Evolutionary conservation across 208 protist genomes (phyloP).

Genomic region (Tritrichomonas musculus): DNA sequence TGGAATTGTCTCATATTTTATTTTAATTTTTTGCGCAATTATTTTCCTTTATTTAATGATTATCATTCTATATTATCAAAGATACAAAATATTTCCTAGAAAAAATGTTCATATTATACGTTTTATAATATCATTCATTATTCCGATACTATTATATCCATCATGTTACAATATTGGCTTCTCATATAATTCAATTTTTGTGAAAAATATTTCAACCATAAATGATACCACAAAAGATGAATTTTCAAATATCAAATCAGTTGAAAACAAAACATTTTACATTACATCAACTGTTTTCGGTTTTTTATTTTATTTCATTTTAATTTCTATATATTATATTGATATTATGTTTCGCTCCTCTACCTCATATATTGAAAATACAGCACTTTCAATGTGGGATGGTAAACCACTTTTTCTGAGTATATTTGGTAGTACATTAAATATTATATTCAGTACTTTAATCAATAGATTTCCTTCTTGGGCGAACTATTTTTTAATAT

Average conservation of each 20-base stretch:
- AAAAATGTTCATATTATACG: not conserved
- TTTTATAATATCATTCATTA: not conserved
- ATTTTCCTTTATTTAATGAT: not conserved
- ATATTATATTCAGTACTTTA: not conserved
- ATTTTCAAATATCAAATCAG: too few relatives aligned
- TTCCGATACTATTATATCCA: not conserved
- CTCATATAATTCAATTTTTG: not conserved
- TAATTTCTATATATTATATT: not conserved
- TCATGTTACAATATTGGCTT: not conserved
- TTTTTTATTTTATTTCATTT: not conserved
- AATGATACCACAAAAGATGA: too few relatives aligned
- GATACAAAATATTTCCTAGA: not conserved
- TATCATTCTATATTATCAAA: not conserved
- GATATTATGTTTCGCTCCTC: not conserved
- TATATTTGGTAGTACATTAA: not conserved
- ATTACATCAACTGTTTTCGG: not conserved
- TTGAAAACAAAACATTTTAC: not conserved
- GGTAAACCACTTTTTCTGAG: not conserved
- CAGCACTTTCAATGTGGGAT: not conserved
- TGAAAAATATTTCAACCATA: too few relatives aligned
- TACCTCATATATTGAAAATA: not conserved
- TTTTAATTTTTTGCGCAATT: not conserved
- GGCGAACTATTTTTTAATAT: not conserved
- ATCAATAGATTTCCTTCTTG: not conserved
- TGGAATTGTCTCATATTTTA: not conserved